These are phyloP conservation scores for Ceratobasidium sp. DNA, from an alignment of 1,284 basidiomycete species.

Conservation along the genomic window DNA sequence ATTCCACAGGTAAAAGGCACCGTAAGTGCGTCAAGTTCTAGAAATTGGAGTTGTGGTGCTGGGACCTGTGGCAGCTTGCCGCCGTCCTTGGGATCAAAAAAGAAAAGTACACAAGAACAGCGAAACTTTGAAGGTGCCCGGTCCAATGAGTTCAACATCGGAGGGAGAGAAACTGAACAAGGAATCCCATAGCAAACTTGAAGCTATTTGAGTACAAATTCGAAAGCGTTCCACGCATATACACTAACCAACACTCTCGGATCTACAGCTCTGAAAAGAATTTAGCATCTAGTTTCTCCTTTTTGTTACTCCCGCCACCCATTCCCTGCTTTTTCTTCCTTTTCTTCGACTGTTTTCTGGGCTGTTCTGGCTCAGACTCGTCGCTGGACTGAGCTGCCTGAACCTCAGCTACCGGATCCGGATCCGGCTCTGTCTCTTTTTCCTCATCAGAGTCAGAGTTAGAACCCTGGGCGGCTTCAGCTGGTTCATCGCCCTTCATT, in stretches of 20 bases:
- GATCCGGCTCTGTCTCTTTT: constrained; percentile 45
- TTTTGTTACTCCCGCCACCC: constrained; percentile 63
- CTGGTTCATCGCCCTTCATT: constrained; percentile 49
- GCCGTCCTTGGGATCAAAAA: no score
- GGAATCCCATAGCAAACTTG: no score
- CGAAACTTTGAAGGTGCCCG: no score
- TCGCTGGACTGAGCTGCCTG: neutral
- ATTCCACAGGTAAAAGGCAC: neutral
- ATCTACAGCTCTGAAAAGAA: constrained; percentile 33
- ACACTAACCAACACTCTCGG: no score
- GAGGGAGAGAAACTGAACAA: no score
- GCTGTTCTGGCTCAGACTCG: constrained; percentile 41
- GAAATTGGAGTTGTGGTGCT: no score
- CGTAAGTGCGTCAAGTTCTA: no score
- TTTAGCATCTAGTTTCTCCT: constrained; percentile 56
- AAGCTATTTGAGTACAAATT: no score
- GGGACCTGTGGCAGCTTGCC: no score
- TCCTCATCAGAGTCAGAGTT: constrained; percentile 45
- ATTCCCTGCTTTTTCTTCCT: constrained; percentile 67
- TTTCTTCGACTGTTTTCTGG: constrained; percentile 68
- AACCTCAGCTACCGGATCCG: constrained; percentile 27
- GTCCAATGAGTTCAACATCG: no score
- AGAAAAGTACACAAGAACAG: no score
- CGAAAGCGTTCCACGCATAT: no score
- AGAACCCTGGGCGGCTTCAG: constrained; percentile 45